A percentile compares a stretch with the other conserved stretches of the same genome.
Conservation (phyloP, 768 basidiomycete genomes). For the Coprinellus micaceus region DNA sequence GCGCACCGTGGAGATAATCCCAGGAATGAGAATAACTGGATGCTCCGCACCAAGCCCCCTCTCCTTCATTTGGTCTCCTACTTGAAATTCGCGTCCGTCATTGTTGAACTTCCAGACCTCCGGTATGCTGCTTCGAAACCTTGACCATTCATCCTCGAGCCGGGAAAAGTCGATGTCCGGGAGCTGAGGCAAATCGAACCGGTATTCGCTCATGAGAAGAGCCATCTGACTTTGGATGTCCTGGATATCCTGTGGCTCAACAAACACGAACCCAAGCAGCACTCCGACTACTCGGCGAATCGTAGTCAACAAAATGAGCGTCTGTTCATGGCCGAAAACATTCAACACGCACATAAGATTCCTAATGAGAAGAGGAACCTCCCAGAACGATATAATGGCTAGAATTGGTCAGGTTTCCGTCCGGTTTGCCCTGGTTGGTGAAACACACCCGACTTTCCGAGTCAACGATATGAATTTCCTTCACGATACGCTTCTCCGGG, state of each 20-base stretch:
- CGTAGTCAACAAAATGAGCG: neutral
- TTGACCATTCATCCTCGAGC: constrained; percentile 69
- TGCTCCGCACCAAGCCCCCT: constrained; percentile 65
- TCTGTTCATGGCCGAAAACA: neutral
- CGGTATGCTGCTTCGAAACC: constrained; percentile 64
- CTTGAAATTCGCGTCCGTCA: constrained; percentile 77
- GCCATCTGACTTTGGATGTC: constrained; percentile 67
- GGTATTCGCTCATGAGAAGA: constrained; percentile 67
- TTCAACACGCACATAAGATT: constrained; percentile 43
- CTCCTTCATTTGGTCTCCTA: constrained; percentile 63
- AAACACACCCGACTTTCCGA: neutral
- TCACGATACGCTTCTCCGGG: too few relatives aligned
- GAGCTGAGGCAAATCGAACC: constrained; percentile 59
- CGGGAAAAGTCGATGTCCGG: constrained; percentile 65
- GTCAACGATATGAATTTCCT: neutral
- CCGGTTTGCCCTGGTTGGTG: neutral
- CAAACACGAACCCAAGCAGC: constrained; percentile 57
- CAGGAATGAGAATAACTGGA: constrained; percentile 85
- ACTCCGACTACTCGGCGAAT: constrained; percentile 51
- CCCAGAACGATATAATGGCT: constrained; percentile 31
- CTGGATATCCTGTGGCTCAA: constrained; percentile 64
- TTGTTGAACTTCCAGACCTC: constrained; percentile 80
- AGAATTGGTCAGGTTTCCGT: neutral
- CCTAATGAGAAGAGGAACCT: constrained; percentile 73
- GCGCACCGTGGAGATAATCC: constrained; percentile 78